Evolutionary conservation across 805 yeast species (phyloP), one percentile per base, ranked within the genome.

Genomic region (Wickerhamomyces rabaulensis): DNA sequence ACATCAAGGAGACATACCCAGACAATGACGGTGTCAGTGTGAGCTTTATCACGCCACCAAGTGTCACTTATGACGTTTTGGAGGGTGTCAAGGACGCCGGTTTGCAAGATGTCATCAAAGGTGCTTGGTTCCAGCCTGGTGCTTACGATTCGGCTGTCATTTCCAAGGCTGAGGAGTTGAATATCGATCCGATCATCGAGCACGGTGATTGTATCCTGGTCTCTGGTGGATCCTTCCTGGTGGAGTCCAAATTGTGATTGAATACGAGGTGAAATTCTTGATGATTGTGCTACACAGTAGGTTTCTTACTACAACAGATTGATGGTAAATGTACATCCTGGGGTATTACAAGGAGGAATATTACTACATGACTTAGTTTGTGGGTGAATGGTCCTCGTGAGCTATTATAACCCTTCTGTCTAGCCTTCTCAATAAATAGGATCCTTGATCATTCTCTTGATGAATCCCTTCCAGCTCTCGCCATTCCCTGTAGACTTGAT

Each of bases 61-160:
- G 60, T 0, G 74, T 82, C 4, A 78, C 89, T 2, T 66, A 73
- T 16, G 61, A 71, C 7, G 60, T 73, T 0, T 57, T 82, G 33
- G 62, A 69, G 10, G 70, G 70, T 15, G 64, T 77, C 47, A 55
- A 63, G 26, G 43, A 57, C 15, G 44, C 58, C 6, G 58, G 59
- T 9, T 52, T 42, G 9, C 6, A 51, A 3, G 47, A 53, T 1
- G 46, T 65, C 0, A 65, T 84, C 15, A 75, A 75, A 54, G 80
- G 83, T 1, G 66, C 86, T 15, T 88, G 95, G 95, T 81, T 85
- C 53, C 95, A 87, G 58, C 95, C 95, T 0, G 95, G 95, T 0
- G 76, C 89, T 20, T 86, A 77, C 53, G 81, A 84, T 55, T 57
- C 60, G 3, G 71, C 68, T 12, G 78, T 76, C 3, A 67, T 84